Conservation (phyloP, 176 grass and related monocot genomes). For the Juncus inflexus region DNA sequence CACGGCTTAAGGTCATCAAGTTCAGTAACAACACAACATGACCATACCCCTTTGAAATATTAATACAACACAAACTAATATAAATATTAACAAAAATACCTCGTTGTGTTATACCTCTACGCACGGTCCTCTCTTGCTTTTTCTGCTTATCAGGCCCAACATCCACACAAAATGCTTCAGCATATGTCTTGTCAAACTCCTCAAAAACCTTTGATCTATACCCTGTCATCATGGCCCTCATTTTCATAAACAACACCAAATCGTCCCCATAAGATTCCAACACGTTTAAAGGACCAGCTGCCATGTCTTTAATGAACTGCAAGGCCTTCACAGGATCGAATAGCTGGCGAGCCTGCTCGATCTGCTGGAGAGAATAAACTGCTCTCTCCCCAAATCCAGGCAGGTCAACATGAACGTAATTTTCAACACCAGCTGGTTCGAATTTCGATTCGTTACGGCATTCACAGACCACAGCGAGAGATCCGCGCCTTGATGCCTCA, state of each 20-base stretch:
- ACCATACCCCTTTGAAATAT: not conserved
- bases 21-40: too few species aligned
- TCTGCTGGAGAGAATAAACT: slow-evolving; percentile 63
- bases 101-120: slow-evolving; percentile 92
- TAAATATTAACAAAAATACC: slow-evolving; percentile 59
- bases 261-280: slow-evolving; percentile 19
- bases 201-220: slow-evolving; percentile 50
- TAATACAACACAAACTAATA: slow-evolving; percentile 36
- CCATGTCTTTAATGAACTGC: slow-evolving; percentile 40
- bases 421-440: slow-evolving; percentile 29
- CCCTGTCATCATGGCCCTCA: slow-evolving; percentile 44
- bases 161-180: slow-evolving; percentile 74
- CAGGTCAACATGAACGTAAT: slow-evolving; percentile 59
- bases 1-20: too few species aligned
- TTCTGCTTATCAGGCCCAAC: slow-evolving; percentile 25
- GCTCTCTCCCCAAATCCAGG: slow-evolving; percentile 60
- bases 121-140: slow-evolving; percentile 34
- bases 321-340: slow-evolving; percentile 38
- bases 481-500: slow-evolving; percentile 54
- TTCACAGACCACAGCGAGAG: slow-evolving; percentile 63
- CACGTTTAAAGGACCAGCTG: slow-evolving; percentile 26
- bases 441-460: slow-evolving; percentile 42
- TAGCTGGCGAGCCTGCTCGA: slow-evolving; percentile 27
- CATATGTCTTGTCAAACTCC: slow-evolving; percentile 60
- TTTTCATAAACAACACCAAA: slow-evolving; percentile 34